These are phyloP conservation scores for Lactifluus pinguis DNA, from an alignment of 768 basidiomycete genomes.

Conservation along the genomic window DNA sequence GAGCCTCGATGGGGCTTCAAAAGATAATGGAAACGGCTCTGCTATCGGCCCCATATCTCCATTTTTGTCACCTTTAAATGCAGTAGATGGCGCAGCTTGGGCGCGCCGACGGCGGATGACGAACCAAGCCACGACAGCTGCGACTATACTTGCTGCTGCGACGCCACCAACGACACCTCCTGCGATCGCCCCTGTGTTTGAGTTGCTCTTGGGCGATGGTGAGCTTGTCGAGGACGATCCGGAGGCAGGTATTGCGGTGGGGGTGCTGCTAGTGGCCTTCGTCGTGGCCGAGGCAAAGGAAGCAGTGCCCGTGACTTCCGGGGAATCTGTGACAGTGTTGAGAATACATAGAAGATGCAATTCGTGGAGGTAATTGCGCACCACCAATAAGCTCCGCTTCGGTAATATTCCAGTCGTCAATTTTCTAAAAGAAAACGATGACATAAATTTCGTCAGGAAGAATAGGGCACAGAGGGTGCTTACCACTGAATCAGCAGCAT, in stretches of 20 bases:
- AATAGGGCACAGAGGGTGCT: neutral
- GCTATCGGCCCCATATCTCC: neutral
- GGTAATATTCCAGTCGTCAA: conserved; percentile 6
- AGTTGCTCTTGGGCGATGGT: neutral
- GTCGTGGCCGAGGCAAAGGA: neutral
- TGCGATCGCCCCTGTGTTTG: conserved; percentile 50
- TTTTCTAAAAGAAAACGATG: neutral
- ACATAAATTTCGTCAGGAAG: too few species aligned
- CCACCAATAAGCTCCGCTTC: neutral
- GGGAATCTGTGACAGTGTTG: neutral
- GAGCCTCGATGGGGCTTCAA: conserved; percentile 2
- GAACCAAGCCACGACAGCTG: conserved; percentile 33
- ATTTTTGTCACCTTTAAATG: neutral
- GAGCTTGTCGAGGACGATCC: neutral
- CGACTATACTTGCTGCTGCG: conserved; percentile 36
- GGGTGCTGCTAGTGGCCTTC: neutral
- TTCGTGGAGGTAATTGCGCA: neutral
- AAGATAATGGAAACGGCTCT: neutral
- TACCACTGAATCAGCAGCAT: conserved; percentile 35
- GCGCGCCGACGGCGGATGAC: conserved; percentile 25
- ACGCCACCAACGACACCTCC: conserved; percentile 55
- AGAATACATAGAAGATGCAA: neutral
- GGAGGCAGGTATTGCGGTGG: neutral
- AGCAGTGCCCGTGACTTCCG: conserved; percentile 2
- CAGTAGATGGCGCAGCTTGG: conserved; percentile 18